Conservation (phyloP, 2,329 filamentous ascomycete genomes). For the Colletotrichum somersetense region DNA sequence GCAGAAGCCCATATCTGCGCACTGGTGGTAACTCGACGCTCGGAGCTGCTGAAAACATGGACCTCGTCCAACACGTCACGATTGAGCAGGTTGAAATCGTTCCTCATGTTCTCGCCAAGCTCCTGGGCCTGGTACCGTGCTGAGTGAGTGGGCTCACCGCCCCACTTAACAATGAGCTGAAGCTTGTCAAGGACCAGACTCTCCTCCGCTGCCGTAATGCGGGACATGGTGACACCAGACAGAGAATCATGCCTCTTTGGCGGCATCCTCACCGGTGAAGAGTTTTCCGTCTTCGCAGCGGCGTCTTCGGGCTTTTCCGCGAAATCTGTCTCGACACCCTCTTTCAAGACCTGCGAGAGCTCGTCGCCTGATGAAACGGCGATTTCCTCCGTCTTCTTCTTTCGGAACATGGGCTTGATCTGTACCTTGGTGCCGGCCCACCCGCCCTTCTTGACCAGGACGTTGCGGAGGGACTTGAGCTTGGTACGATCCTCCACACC, state of each 20-base stretch:
- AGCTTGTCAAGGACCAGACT: conserved; percentile 94
- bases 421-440: conserved; percentile 98
- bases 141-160: conserved; percentile 96
- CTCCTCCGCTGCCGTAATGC: conserved; percentile 93
- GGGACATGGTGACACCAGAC: conserved; percentile 90
- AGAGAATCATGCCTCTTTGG: conserved; percentile 84
- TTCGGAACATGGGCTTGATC: conserved; percentile 99
- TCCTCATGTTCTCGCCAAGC: conserved; percentile 94
- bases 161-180: conserved; percentile 99
- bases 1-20: conserved; percentile 95
- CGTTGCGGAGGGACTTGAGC: conserved; percentile 86
- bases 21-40: conserved; percentile 92
- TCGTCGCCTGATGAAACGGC: conserved; percentile 50
- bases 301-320: conserved; percentile 42
- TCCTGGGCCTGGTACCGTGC: conserved; percentile 97
- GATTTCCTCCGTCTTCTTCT: conserved; percentile 77
- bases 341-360: conserved; percentile 49
- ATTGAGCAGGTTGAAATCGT: conserved; percentile 93
- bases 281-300: conserved; percentile 34
- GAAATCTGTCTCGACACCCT: conserved; percentile 46
- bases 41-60: conserved; percentile 94
- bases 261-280: conserved; percentile 52
- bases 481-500: conserved; percentile 89
- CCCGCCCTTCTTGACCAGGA: conserved; percentile 89
- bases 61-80: conserved; percentile 92